These are phyloP conservation scores for Cryptosporidium felis DNA, from an alignment of 169 alveolate species.

Conservation along the genomic window DNA sequence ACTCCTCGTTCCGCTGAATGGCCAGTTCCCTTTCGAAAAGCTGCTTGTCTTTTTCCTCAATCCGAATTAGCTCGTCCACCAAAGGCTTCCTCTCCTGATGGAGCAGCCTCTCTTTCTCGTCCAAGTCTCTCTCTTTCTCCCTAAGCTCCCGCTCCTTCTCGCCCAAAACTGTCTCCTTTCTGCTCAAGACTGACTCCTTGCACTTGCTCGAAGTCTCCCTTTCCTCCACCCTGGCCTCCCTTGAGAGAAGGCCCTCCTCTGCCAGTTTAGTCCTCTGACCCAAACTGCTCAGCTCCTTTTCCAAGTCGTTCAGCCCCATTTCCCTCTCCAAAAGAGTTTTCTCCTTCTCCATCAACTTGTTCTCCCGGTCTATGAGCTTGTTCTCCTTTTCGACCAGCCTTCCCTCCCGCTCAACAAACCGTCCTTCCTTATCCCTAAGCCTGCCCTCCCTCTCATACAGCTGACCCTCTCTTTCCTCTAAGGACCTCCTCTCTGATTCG, in stretches of 20 bases:
- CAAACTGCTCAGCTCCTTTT: not conserved
- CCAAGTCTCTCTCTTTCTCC: conserved; percentile 7
- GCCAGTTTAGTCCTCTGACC: conserved; percentile 14
- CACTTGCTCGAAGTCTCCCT: not conserved
- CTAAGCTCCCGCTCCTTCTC: conserved; percentile 27
- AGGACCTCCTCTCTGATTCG: conserved; percentile 19
- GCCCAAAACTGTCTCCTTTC: not conserved
- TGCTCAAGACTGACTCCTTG: conserved; percentile 13
- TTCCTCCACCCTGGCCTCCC: conserved; percentile 44
- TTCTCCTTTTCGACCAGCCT: conserved; percentile 39
- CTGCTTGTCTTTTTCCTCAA: conserved; percentile 42
- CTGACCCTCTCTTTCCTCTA: conserved; percentile 28
- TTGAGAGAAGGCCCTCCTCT: not conserved
- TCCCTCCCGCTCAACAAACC: conserved; percentile 10
- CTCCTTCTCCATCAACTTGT: conserved; percentile 30
- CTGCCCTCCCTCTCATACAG: conserved; percentile 31
- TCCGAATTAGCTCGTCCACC: conserved; percentile 35
- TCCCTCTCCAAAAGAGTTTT: conserved; percentile 20
- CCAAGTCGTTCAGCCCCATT: conserved; percentile 1
- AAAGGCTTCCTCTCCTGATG: conserved; percentile 47
- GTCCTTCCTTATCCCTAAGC: conserved; percentile 14
- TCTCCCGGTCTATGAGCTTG: conserved; percentile 20
- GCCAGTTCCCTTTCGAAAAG: conserved; percentile 48
- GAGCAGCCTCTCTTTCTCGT: conserved; percentile 30
- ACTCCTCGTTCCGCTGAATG: conserved; percentile 34